Conservation (phyloP, 495 filamentous ascomycete genomes). For the Hypomontagnella submonticulosa region DNA sequence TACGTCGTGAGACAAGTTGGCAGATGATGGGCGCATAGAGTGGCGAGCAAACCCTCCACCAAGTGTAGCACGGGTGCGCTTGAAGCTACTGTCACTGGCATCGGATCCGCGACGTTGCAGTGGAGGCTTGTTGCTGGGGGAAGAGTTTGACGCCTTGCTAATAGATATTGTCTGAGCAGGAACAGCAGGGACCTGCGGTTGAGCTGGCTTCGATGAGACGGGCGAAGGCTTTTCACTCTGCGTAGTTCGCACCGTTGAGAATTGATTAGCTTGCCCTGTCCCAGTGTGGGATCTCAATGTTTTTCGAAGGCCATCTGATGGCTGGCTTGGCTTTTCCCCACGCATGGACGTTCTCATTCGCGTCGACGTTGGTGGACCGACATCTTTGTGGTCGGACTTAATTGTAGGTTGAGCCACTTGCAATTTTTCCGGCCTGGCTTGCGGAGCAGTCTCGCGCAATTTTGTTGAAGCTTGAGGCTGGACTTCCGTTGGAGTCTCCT, state of each 20-base stretch:
- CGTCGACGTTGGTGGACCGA: slow-evolving; percentile 36
- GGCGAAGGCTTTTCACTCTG: slow-evolving; percentile 24
- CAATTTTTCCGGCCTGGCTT: slow-evolving; percentile 43
- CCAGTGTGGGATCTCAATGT: slow-evolving; percentile 45
- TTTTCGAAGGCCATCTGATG: slow-evolving; percentile 49
- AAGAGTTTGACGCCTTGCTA: slow-evolving; percentile 21
- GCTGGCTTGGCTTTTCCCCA: slow-evolving; percentile 26
- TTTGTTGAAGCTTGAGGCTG: slow-evolving; percentile 3
- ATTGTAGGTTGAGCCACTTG: slow-evolving; percentile 55
- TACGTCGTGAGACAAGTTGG: slow-evolving; percentile 18
- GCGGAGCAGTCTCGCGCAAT: slow-evolving; percentile 5
- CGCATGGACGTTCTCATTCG: slow-evolving; percentile 57
- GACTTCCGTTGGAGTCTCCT: slow-evolving; percentile 17
- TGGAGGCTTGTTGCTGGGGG: slow-evolving; percentile 27
- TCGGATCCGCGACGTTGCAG: slow-evolving; percentile 56
- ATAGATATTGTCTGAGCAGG: slow-evolving; percentile 17
- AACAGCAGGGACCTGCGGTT: slow-evolving; percentile 1
- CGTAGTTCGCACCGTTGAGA: slow-evolving; percentile 20
- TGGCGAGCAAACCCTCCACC: slow-evolving; percentile 46
- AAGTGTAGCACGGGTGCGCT: slow-evolving; percentile 47
- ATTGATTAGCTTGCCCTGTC: slow-evolving; percentile 31
- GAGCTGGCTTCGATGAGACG: slow-evolving; percentile 21
- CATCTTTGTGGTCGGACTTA: slow-evolving; percentile 46
- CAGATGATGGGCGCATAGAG: slow-evolving; percentile 54
- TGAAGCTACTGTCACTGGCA: slow-evolving; percentile 63